Evolutionary conservation across 2,329 filamentous ascomycete genomes (phyloP).

Genomic region (Fusarium agapanthi): DNA sequence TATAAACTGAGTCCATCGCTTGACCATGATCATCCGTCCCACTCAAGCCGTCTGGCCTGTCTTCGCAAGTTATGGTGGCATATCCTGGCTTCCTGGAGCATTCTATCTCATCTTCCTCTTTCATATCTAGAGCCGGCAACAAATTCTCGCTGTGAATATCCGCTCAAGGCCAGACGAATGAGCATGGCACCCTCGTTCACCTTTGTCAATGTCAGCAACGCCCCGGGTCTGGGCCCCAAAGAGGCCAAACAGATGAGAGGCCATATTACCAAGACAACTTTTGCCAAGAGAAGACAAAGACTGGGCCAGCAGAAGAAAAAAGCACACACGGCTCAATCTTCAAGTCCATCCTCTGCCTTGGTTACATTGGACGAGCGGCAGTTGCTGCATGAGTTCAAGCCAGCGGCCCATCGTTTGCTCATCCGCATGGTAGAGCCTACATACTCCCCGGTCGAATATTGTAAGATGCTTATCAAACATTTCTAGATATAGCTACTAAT

Average conservation of each 20-base stretch:
- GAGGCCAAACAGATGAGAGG: constrained; percentile 10
- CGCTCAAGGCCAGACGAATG: rapidly evolving
- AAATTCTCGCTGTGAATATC: rapidly evolving
- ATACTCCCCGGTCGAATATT: neutral
- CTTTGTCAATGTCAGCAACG: constrained; percentile 10
- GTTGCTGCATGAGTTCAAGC: neutral
- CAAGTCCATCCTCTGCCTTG: too few relatives aligned
- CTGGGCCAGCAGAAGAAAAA: neutral
- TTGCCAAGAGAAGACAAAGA: constrained; percentile 17
- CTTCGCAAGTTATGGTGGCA: neutral
- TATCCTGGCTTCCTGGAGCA: neutral
- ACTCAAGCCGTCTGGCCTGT: neutral
- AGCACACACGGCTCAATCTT: too few relatives aligned
- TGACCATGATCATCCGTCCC: neutral
- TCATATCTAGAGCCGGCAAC: neutral
- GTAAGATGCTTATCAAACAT: neutral
- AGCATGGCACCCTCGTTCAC: neutral
- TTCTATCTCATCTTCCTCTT: neutral
- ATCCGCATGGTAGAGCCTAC: neutral
- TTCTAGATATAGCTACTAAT: neutral
- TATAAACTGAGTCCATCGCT: neutral
- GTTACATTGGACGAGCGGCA: neutral
- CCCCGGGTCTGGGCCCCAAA: constrained; percentile 2
- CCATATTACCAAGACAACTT: constrained; percentile 10
- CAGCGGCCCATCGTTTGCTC: neutral